Base-by-base conservation (phyloP, 2,329 filamentous ascomycete species). In the Claviceps monticola region DNA sequence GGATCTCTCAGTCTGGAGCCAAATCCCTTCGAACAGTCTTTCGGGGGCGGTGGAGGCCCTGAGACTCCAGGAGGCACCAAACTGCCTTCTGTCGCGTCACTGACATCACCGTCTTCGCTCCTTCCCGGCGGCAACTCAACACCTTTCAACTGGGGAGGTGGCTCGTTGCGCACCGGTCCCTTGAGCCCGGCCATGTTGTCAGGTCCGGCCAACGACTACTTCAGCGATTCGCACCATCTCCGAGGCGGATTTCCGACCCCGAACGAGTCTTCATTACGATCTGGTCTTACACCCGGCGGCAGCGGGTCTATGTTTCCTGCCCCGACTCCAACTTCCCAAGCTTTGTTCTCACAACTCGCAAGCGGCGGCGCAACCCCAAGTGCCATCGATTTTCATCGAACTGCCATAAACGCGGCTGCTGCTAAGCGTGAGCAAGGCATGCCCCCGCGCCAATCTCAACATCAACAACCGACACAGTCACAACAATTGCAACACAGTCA, bases 231-330 rank as follows among this genome's bases (percentile, higher is more conserved):
- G 17, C 80, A 84, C 63, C 84, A 80, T 54, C 74, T 95, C 56
- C 81, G 86, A 57, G 83, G 88, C 60, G 86, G 87, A 51, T 95
- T 95, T 63, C 88, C 89, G 4, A 97, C 93, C 4, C 91, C 91
- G 1, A 96, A 96, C 79, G 93, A 98, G 70, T 97, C 91, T 7
- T 94, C 88, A 3, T 73, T 97, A 50, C 79, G 93, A 55, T 93
- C 89, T 54, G 93, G 93, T 52, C 71, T 97, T 58, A 97, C 93
- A 50, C 93, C 93, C 48, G 93, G 93, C 55, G 91, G 91, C 58
- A 89, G 90, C 65, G 91, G 90, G 60, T 95, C 90, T 60, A 97
- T 97, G 88, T 97, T 97, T 73, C 89, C 91, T 52, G 87, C 85
- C 51, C 85, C 88, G 2, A 95, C 86, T 65, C 90, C 88, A 38